These are phyloP conservation scores for Aspergillus sparsus DNA, from an alignment of 495 filamentous ascomycete genomes.

Conservation along the genomic window DNA sequence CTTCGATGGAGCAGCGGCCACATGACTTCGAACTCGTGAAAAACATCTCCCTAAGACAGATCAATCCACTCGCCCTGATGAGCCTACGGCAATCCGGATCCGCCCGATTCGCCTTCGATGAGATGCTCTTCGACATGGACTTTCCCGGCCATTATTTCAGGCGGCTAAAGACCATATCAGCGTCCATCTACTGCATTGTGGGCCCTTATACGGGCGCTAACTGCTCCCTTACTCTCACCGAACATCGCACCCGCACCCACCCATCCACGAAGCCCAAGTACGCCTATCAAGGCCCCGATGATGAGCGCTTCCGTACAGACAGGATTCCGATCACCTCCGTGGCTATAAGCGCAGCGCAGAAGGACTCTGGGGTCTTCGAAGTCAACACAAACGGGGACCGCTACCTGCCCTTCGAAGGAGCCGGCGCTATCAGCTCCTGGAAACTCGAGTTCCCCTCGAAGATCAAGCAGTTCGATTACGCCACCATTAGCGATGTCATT, in stretches of 20 bases:
- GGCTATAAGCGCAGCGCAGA: constrained; percentile 27
- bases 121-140: background rate
- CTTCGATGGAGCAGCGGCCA: background rate
- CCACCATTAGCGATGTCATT: constrained; percentile 34
- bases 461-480: constrained; percentile 35
- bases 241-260: background rate
- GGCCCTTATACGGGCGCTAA: constrained; percentile 22
- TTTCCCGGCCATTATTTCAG: background rate
- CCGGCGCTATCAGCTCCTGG: constrained; percentile 35
- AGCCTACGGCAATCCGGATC: background rate
- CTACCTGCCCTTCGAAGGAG: constrained; percentile 45
- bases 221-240: background rate
- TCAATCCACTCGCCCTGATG: background rate
- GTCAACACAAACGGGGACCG: constrained; percentile 28
- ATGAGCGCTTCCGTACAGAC: constrained; percentile 21
- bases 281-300: background rate
- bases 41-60: background rate
- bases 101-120: background rate
- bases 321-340: constrained; percentile 28
- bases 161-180: constrained; percentile 3
- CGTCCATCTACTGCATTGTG: constrained; percentile 32
- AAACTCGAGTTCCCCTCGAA: constrained; percentile 26
- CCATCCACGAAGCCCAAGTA: background rate
- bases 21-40: background rate
- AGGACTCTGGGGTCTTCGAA: constrained; percentile 34